Conservation (phyloP, 1,284 basidiomycete genomes). For the Rhodofomes roseus region DNA sequence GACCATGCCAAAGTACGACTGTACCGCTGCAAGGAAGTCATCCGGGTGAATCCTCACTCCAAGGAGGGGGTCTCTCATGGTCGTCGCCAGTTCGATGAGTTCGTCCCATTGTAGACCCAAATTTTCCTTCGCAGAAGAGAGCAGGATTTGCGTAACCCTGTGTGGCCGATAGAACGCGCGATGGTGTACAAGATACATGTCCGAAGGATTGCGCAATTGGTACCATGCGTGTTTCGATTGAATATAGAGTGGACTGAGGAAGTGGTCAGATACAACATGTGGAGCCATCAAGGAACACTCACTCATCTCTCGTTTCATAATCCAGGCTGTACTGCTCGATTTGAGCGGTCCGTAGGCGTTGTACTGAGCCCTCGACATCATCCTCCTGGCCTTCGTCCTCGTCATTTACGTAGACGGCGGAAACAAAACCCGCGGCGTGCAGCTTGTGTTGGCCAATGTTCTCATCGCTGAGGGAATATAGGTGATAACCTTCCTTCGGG, state of each 20-base stretch:
- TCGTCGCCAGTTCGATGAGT: constrained; percentile 10
- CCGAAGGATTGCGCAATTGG: constrained; percentile 44
- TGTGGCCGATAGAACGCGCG: constrained; percentile 46
- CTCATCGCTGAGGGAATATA: constrained; percentile 27
- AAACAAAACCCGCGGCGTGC: constrained; percentile 35
- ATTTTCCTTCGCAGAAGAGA: constrained; percentile 21
- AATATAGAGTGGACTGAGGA: constrained; percentile 51
- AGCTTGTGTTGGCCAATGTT: constrained; percentile 10
- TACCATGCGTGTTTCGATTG: constrained; percentile 62
- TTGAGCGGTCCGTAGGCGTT: constrained; percentile 32
- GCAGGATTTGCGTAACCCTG: constrained; percentile 42
- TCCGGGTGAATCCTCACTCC: background rate
- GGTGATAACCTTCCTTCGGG: constrained; percentile 17
- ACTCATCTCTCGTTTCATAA: constrained; percentile 37
- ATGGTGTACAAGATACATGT: constrained; percentile 42
- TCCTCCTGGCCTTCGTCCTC: constrained; percentile 44
- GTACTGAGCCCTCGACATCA: constrained; percentile 24
- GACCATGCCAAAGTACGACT: too few relatives aligned
- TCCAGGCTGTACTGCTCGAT: constrained; percentile 35
- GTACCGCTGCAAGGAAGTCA: constrained; percentile 7
- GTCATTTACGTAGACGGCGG: constrained; percentile 32
- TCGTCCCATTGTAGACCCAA: background rate
- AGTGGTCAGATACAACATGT: background rate
- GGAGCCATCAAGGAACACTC: constrained; percentile 12
- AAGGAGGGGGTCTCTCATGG: constrained; percentile 12